These are phyloP conservation scores for Lasiosphaeris hirsuta DNA, from an alignment of 495 filamentous ascomycete genomes.

Conservation along the genomic window DNA sequence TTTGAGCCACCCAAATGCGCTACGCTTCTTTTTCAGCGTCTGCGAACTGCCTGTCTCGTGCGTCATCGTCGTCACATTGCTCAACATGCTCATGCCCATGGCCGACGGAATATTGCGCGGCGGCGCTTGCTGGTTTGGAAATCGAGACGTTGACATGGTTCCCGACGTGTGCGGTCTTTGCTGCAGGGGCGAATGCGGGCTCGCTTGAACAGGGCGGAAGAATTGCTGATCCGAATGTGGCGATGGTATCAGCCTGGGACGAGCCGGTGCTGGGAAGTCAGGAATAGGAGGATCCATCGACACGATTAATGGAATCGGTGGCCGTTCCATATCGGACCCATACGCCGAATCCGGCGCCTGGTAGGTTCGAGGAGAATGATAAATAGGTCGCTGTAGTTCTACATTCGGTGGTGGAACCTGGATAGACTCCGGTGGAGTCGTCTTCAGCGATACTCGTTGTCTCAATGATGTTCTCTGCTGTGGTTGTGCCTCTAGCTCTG, in stretches of 20 bases:
- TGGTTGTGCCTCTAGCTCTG: conserved; percentile 25
- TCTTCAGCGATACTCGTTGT: conserved; percentile 48
- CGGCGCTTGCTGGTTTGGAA: conserved; percentile 26
- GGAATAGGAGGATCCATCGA: conserved; percentile 26
- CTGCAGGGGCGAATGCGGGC: conserved; percentile 53
- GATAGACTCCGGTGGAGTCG: conserved; percentile 41
- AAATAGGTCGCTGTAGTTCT: conserved; percentile 28
- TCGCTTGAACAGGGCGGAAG: conserved; percentile 53
- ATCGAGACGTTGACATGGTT: conserved; percentile 23
- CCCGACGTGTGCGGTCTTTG: conserved; percentile 54
- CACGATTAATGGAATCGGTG: conserved; percentile 28
- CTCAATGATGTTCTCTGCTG: conserved; percentile 43
- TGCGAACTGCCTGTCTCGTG: conserved; percentile 27
- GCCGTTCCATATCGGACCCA: conserved; percentile 48
- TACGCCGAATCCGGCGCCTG: conserved; percentile 51
- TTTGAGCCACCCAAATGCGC: conserved; percentile 58
- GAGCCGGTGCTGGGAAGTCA: conserved; percentile 38
- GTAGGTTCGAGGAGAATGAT: conserved; percentile 28
- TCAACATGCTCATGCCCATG: conserved; percentile 52
- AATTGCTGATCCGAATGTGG: conserved; percentile 51
- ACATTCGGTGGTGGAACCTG: conserved; percentile 39
- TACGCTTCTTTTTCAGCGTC: conserved; percentile 55
- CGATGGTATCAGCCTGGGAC: conserved; percentile 40
- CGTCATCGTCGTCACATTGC: conserved; percentile 37
- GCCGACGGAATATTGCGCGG: conserved; percentile 44